These are phyloP conservation scores for Ophiocordyceps robertsii DNA, from an alignment of 2,329 filamentous ascomycete species.

Conservation along the genomic window DNA sequence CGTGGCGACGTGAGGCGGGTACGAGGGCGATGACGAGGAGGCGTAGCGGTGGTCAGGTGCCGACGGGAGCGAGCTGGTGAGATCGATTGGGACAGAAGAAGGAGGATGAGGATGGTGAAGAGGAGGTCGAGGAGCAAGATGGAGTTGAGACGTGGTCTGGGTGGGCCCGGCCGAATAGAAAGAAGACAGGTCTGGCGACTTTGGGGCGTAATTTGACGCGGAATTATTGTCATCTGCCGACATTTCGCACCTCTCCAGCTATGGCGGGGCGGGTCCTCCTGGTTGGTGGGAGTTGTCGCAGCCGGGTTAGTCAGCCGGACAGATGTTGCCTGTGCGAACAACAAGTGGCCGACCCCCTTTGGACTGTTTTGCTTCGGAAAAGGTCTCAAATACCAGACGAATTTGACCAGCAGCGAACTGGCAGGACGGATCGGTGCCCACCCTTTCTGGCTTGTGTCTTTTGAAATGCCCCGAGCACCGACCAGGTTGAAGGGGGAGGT, in stretches of 20 bases:
- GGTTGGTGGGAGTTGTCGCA: not conserved
- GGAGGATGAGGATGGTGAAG: not conserved
- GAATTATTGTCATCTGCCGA: conserved; percentile 33
- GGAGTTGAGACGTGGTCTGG: conserved; percentile 7
- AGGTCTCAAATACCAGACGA: too few species aligned
- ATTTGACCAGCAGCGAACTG: too few species aligned
- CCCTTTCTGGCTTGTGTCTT: too few species aligned
- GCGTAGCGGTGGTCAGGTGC: conserved; percentile 8
- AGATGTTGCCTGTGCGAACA: too few species aligned
- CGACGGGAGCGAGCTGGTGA: conserved; percentile 18
- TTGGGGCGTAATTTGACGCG: conserved; percentile 35
- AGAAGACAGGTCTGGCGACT: conserved; percentile 45
- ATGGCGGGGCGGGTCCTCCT: conserved; percentile 1
- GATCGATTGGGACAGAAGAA: conserved; percentile 9
- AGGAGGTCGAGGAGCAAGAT: not conserved
- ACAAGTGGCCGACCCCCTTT: too few species aligned
- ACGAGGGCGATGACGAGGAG: conserved; percentile 14
- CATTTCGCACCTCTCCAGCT: conserved; percentile 14
- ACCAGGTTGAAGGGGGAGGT: too few species aligned
- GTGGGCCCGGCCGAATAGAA: conserved; percentile 30
- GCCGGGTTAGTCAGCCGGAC: not conserved
- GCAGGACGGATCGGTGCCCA: too few species aligned
- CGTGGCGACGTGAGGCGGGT: not conserved
- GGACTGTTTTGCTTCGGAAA: too few species aligned
- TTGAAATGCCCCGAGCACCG: too few species aligned